These are phyloP conservation scores for Penicillium subrubescens DNA, from an alignment of 495 filamentous ascomycete genomes.

Conservation along the genomic window DNA sequence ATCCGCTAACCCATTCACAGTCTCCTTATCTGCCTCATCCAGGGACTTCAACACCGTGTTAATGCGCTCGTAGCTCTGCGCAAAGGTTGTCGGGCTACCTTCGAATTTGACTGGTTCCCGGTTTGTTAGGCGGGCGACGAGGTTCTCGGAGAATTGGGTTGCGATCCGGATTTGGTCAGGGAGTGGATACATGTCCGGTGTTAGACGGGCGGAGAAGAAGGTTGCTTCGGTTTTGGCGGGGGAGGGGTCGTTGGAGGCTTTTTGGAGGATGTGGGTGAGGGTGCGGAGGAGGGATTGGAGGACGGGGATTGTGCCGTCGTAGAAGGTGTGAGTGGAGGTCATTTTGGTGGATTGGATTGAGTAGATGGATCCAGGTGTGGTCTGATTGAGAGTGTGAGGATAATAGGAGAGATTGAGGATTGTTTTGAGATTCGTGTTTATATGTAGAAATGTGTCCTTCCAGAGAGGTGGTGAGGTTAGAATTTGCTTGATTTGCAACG, in stretches of 20 bases:
- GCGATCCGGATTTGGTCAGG: slow-evolving; percentile 48
- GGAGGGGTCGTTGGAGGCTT: not conserved
- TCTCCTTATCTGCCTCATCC: slow-evolving; percentile 39
- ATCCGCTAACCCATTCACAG: slow-evolving; percentile 31
- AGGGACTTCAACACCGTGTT: slow-evolving; percentile 42
- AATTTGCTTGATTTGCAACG: too few relatives aligned
- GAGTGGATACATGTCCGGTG: slow-evolving; percentile 52
- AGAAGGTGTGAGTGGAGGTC: not conserved
- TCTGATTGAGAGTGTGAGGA: not conserved
- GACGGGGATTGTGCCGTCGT: not conserved
- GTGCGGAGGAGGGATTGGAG: not conserved
- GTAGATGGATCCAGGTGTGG: not conserved
- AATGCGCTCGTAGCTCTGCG: slow-evolving; percentile 44
- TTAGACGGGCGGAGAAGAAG: slow-evolving; percentile 29
- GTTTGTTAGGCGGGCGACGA: slow-evolving; percentile 36
- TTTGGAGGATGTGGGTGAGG: slow-evolving; percentile 8
- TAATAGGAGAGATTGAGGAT: not conserved
- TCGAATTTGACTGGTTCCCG: slow-evolving; percentile 32
- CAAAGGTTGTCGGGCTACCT: slow-evolving; percentile 40
- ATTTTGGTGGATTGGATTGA: not conserved
- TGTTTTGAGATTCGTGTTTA: not conserved
- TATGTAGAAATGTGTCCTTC: not conserved
- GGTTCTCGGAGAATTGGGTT: slow-evolving; percentile 34
- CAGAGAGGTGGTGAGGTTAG: too few relatives aligned
- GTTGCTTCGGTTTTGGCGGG: slow-evolving; percentile 27